phyloP scores from a whole-genome alignment of 2,329 filamentous ascomycete species.

The Fusarium paranaense region DNA sequence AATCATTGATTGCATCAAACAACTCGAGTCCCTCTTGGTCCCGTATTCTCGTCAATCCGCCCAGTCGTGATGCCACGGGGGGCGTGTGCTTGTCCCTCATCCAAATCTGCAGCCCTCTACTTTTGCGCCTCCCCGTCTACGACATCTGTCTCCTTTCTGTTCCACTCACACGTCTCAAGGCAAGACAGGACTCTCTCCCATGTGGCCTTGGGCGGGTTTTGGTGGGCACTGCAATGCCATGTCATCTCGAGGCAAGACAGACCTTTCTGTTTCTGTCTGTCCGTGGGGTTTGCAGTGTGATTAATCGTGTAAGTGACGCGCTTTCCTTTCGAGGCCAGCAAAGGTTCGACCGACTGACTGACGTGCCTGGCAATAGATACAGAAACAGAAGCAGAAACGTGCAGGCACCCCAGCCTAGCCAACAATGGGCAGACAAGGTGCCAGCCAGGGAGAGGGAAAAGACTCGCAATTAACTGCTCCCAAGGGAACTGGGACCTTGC shows the following conservation, averaged over 20 bases:
- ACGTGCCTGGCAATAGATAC: background rate
- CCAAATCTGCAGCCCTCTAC: background rate
- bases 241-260: conserved; percentile 21
- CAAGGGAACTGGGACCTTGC: conserved; percentile 29
- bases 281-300: background rate
- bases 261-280: conserved; percentile 4
- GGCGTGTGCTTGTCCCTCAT: background rate
- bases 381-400: background rate
- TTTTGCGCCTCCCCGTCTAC: conserved; percentile 8
- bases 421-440: background rate
- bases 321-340: conserved; percentile 24
- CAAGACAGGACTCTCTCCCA: conserved; percentile 39
- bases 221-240: conserved; percentile 31
- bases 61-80: conserved; percentile 4
- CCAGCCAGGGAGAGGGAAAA: conserved; percentile 3
- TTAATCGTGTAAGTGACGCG: conserved; percentile 15
- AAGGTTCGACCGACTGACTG: conserved; percentile 1
- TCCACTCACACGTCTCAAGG: conserved; percentile 27
- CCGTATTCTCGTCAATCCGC: background rate
- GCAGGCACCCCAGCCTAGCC: background rate
- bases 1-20: conserved; percentile 4
- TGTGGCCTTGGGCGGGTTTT: conserved; percentile 29
- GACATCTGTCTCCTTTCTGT: conserved; percentile 8
- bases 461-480: conserved; percentile 24
- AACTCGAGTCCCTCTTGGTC: conserved; percentile 17